Base-by-base conservation (phyloP, 148 eudicot species). In the Oxyria digyna region DNA sequence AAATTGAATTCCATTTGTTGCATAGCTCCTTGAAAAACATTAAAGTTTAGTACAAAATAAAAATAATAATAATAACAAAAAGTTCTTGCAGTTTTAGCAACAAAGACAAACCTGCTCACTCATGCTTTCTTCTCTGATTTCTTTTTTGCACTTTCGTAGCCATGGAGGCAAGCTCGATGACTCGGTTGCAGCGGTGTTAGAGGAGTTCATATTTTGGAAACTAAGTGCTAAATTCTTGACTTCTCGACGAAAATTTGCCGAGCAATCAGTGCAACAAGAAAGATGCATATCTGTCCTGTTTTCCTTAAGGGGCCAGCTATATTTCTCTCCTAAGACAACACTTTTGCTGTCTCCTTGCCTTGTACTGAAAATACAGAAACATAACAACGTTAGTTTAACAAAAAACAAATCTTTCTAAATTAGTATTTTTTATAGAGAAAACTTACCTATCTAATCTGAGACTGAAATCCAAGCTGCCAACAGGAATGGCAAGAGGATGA, bases 1-100 rank as follows among this genome's bases (percentile, higher is more conserved):
- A 90, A 54, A 84, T 85, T 67, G 81, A 81, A 77, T 91, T 85
- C 97, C 97, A 88, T 75, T 91, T 91, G 75, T 72, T 80, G 82
- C 91, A 86, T 2, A 91, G 82, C 62, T 91, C 91, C 67, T 77
- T 83, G 42, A 87, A 6, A 12, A 57, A 4, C 64, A 57, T 12
- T 8, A 57, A 57, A 4, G 18, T 31, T 59, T 29, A 59, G 65
- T 14, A 29, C 35, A 35, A n/a, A n/a, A 59, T 29, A 13, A 57
- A 23, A 50, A 8, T 17, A 20, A 50, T 18, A 1, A n/a, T 32
- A 37, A 27, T n/a, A 63, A 32, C n/a, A 63, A 24, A 35, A 2
- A 3, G 4, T 49, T 11, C 24, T 18, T n/a, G 24, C 24, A 49
- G 55, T 49, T 50, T 50, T 50, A 50, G 42, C 8, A 1, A 18